Percentiles rank a stretch among this genome's conserved stretches.
Evolutionary conservation across 176 grass and related monocot species (phyloP).

Genomic region (Phoenix roebelenii): DNA sequence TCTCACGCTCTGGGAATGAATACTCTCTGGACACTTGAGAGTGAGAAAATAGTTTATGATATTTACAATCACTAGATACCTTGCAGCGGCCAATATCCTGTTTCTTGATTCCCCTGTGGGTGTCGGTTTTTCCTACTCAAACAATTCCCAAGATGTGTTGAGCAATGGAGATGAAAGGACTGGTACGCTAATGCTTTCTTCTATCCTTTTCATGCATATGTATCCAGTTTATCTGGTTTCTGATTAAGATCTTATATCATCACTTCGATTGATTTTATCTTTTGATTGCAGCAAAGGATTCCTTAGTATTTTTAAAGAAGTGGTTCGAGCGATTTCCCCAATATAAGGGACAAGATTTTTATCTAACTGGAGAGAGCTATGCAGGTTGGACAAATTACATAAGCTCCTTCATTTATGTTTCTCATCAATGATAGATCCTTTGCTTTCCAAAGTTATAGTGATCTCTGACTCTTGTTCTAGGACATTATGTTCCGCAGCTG

Average conservation of each 20-base stretch:
- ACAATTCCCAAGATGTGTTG: conserved; percentile 53
- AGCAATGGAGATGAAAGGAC: conserved; percentile 88
- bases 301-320: conserved; percentile 63
- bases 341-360: conserved; percentile 75
- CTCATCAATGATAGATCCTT: background rate
- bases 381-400: conserved; percentile 36
- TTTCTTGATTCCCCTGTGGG: conserved; percentile 95
- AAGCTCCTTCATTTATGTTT: conserved; percentile 17
- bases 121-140: conserved; percentile 97
- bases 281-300: conserved; percentile 57
- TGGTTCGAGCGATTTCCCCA: conserved; percentile 94
- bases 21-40: background rate
- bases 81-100: conserved; percentile 81
- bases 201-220: no score
- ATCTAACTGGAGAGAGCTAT: conserved; percentile 91
- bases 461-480: conserved; percentile 36
- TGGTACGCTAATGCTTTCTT: conserved; percentile 24
- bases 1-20: no score
- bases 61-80: background rate
- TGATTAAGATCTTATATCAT: no score
- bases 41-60: background rate
- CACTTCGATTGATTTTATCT: no score
- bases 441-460: background rate
- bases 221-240: no score
- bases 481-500: conserved; percentile 92